Evolutionary conservation across 2,329 filamentous ascomycete genomes (phyloP), one percentile per base, ranked within the genome.

Genomic region (Ascochyta lentis): DNA sequence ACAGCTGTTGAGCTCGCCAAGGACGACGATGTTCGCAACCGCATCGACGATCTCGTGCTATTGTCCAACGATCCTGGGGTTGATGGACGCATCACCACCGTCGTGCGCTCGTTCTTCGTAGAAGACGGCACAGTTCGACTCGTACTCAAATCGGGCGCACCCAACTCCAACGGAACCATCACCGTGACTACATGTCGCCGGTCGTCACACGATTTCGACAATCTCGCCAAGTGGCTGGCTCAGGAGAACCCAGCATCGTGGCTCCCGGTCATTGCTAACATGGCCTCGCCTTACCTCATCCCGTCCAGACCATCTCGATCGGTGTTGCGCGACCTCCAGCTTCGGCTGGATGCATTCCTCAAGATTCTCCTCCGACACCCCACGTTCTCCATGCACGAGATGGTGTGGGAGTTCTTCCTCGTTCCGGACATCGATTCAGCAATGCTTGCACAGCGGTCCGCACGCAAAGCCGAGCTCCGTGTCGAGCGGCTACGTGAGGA

Each of bases 391-490:
- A 96, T 91, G 0, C 96, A 99, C 70, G 95, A 99, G 78, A 92
- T 98, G 84, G 83, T 99, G 2, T 99, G 95, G 96, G 95, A 99
- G 68, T 99, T 99, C 78, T 96, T 99, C 76, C 83, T 99, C 0
- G 93, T 99, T 12, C 95, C 95, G 1, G 95, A 99, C 65, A 86
- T 99, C 45, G 91, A 96, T 71, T 84, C 91, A 0, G 87, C 92
- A 19, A 92, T 93, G 85, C 94, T 98, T 83, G 89, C 91, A 49
- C 89, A 96, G 73, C 86, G 95, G 45, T 96, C 91, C 60, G 87
- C 87, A 51, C 86, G 92, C 59, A 99, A 99, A 77, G 90, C 92
- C 4, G 89, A 93, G 72, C 86, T 89, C 0, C 85, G 94, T 26
- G 81, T 86, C 3, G 95, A 99, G 70, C 93, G 88, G 52, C 89